Evolutionary conservation across 164 flowering plant genomes (phyloP).

Genomic region (Magnolia sinica): DNA sequence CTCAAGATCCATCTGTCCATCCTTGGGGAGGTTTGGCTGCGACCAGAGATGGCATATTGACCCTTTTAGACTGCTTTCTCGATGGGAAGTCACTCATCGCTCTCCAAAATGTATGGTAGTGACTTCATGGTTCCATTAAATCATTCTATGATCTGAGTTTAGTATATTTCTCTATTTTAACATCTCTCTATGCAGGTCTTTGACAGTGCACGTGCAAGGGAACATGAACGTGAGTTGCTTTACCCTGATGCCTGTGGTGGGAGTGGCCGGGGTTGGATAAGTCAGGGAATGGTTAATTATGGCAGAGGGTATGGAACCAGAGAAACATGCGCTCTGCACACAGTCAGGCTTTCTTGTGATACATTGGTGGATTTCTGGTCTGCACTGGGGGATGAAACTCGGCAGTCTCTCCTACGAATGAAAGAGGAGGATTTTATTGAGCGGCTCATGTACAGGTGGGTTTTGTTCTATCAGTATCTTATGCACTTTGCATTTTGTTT

Average conservation of each 20-base stretch:
- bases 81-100: slow-evolving; percentile 72
- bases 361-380: slow-evolving; percentile 98
- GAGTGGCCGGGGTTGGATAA: slow-evolving; percentile 97
- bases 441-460: slow-evolving; percentile 94
- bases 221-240: slow-evolving; percentile 85
- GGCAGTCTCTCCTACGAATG: slow-evolving; percentile 82
- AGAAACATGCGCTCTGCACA: slow-evolving; percentile 96
- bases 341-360: slow-evolving; percentile 90
- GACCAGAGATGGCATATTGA: slow-evolving; percentile 78
- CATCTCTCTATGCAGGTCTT: slow-evolving; percentile 59
- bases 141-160: background rate
- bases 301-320: slow-evolving; percentile 95
- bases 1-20: slow-evolving; percentile 84
- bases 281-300: slow-evolving; percentile 76
- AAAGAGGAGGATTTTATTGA: slow-evolving; percentile 99
- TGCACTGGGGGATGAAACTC: slow-evolving; percentile 88
- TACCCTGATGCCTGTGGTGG: slow-evolving; percentile 99
- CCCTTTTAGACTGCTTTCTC: slow-evolving; percentile 78
- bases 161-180: background rate
- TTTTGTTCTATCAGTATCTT: background rate
- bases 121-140: background rate
- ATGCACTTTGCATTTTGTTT: too few relatives aligned
- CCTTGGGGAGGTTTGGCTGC: slow-evolving; percentile 98
- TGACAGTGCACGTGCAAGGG: slow-evolving; percentile 91
- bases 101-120: slow-evolving; percentile 69